These are phyloP conservation scores for Metschnikowia hibisci DNA, from an alignment of 805 yeast genomes.

Conservation along the genomic window DNA sequence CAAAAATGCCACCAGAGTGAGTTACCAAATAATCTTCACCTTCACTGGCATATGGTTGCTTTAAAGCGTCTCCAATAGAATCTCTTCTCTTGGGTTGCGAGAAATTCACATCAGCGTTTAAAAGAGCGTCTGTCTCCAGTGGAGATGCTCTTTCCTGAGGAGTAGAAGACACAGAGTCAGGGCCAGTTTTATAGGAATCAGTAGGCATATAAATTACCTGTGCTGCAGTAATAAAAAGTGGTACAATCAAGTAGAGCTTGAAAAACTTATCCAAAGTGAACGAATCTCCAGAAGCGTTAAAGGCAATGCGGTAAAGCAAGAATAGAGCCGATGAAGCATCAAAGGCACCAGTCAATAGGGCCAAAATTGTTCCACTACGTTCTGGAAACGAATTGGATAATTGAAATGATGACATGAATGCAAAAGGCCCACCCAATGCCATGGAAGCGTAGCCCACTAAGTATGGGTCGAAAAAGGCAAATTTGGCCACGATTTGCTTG, in stretches of 20 bases:
- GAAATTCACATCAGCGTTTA: constrained; percentile 11
- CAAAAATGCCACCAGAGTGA: constrained; percentile 46
- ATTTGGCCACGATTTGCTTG: constrained; percentile 17
- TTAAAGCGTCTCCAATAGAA: constrained; percentile 54
- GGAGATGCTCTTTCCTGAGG: neutral
- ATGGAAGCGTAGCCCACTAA: constrained; percentile 47
- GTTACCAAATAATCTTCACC: constrained; percentile 38
- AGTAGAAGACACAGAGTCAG: constrained; percentile 16
- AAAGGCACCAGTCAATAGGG: constrained; percentile 54
- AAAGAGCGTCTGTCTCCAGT: constrained; percentile 25
- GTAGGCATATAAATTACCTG: constrained; percentile 47
- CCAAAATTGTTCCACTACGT: constrained; percentile 49
- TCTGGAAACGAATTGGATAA: constrained; percentile 54
- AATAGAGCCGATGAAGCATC: constrained; percentile 57
- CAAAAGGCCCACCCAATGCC: constrained; percentile 59
- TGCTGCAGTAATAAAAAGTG: constrained; percentile 44
- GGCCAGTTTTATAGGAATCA: constrained; percentile 45
- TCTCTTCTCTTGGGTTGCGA: constrained; percentile 35
- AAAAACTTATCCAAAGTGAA: constrained; percentile 44
- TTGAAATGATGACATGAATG: constrained; percentile 53
- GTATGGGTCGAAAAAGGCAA: constrained; percentile 44
- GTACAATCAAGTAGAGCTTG: constrained; percentile 46
- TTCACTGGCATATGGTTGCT: constrained; percentile 50
- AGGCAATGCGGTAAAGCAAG: constrained; percentile 43
- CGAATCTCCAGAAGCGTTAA: constrained; percentile 26